These are phyloP conservation scores for Euphorbia pulcherrima DNA, from an alignment of 345 rosid genomes.

Conservation along the genomic window DNA sequence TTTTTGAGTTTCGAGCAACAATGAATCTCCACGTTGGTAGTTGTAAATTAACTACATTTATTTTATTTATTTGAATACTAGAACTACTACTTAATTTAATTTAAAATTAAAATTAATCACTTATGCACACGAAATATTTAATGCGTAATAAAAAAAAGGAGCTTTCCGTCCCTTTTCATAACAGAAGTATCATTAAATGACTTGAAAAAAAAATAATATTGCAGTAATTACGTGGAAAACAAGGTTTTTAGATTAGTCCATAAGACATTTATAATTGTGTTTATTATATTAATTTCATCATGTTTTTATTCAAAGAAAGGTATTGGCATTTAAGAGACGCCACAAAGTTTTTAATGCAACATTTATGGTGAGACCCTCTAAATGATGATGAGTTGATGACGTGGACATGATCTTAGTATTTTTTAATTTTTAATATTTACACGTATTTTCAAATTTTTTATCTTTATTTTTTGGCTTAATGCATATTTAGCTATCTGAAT, in stretches of 20 bases:
- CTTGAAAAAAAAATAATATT: background rate
- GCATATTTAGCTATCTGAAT: no score
- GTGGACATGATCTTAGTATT: background rate
- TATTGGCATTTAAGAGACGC: conserved; percentile 22
- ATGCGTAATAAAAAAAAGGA: background rate
- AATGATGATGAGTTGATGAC: conserved; percentile 15
- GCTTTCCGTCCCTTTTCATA: background rate
- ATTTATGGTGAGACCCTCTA: conserved; percentile 10
- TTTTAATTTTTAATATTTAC: background rate
- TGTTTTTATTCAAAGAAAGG: conserved; percentile 15
- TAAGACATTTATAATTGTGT: conserved; percentile 8
- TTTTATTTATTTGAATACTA: background rate
- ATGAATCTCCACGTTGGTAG: background rate
- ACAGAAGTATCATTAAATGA: conserved; percentile 1
- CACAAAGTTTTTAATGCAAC: conserved; percentile 12
- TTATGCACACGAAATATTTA: background rate
- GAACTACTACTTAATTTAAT: background rate
- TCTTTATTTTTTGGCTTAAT: no score
- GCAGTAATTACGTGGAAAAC: background rate
- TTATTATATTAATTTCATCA: background rate
- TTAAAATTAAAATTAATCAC: background rate
- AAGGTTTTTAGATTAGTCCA: background rate
- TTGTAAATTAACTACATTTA: background rate
- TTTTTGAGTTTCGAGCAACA: background rate
- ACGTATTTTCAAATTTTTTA: no score